A percentile compares a stretch with the other conserved stretches of the same genome.
Evolutionary conservation across 228 moss, liverwort and hornwort genomes (phyloP).

Genomic region (Sphagnum magellanicum): DNA sequence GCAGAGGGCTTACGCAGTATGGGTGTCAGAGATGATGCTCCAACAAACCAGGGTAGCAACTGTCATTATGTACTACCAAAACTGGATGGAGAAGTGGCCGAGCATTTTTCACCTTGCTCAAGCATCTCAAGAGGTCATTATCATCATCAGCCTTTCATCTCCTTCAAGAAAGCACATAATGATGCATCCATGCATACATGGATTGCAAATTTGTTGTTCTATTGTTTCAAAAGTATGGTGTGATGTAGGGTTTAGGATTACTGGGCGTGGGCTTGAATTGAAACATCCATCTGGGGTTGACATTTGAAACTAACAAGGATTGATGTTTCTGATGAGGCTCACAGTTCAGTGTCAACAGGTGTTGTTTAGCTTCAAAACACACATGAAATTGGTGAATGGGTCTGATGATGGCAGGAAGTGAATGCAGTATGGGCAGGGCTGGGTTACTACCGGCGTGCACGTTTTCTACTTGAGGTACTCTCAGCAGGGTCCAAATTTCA

Average conservation of each 20-base stretch:
- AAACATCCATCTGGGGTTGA: not conserved
- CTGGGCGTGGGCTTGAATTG: not conserved
- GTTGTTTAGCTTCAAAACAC: not conserved
- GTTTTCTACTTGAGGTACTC: constrained; percentile 84
- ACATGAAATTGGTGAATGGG: not conserved
- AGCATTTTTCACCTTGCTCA: constrained; percentile 65
- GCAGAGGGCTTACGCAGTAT: constrained; percentile 88
- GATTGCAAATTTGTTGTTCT: too few species aligned
- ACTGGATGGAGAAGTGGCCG: constrained; percentile 89
- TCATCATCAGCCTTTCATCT: constrained; percentile 2
- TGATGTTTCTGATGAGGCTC: not conserved
- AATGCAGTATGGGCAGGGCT: constrained; percentile 90
- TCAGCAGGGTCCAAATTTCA: too few species aligned
- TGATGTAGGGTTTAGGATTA: too few species aligned
- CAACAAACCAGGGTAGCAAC: constrained; percentile 92
- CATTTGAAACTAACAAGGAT: too few species aligned
- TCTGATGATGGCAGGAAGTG: constrained; percentile 55
- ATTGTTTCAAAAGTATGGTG: too few species aligned
- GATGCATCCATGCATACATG: too few species aligned
- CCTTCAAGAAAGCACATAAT: too few species aligned
- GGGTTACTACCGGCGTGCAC: constrained; percentile 91
- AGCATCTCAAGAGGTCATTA: constrained; percentile 78
- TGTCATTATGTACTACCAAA: constrained; percentile 74
- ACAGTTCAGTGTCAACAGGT: not conserved
- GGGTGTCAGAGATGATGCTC: constrained; percentile 98